phyloP scores from a whole-genome alignment of 768 basidiomycete genomes.

The Hericium erinaceus region DNA sequence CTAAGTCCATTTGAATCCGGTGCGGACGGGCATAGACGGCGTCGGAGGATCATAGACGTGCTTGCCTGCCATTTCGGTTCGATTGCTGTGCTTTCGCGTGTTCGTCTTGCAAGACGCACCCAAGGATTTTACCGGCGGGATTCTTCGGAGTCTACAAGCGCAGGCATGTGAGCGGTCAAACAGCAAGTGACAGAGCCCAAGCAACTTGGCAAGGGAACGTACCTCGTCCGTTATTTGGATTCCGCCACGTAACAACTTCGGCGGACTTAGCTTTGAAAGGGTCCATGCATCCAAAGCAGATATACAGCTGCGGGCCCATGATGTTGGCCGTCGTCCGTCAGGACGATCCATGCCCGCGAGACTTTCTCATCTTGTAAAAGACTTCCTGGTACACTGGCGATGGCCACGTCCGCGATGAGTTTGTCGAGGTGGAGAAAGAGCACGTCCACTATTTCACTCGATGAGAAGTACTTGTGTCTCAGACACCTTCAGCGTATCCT shows the following conservation, averaged over 20 bases:
- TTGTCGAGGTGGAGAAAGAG: conserved; percentile 51
- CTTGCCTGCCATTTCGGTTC: too few species aligned
- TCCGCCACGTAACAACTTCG: conserved; percentile 72
- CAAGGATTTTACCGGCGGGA: conserved; percentile 63
- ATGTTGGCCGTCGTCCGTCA: conserved; percentile 45
- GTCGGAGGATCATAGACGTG: too few species aligned
- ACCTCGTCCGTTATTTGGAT: conserved; percentile 58
- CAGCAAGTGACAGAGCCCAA: not conserved
- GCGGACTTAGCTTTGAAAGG: conserved; percentile 53
- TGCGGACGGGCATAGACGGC: too few species aligned
- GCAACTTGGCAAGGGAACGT: conserved; percentile 13
- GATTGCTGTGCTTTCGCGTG: conserved; percentile 28
- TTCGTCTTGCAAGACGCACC: conserved; percentile 49
- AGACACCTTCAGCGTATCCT: conserved; percentile 77
- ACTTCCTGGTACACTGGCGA: conserved; percentile 67
- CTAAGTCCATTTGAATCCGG: too few species aligned
- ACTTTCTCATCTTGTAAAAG: conserved; percentile 68
- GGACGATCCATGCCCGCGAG: conserved; percentile 72
- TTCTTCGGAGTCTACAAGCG: conserved; percentile 56
- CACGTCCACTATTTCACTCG: conserved; percentile 65
- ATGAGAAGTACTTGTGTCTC: conserved; percentile 77
- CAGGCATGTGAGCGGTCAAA: not conserved
- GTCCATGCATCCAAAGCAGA: conserved; percentile 52
- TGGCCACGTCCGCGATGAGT: conserved; percentile 56
- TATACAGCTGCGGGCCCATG: conserved; percentile 33